Evolutionary conservation across 352 stramenopile species (phyloP).

Genomic region (Blastocystis sp.): DNA sequence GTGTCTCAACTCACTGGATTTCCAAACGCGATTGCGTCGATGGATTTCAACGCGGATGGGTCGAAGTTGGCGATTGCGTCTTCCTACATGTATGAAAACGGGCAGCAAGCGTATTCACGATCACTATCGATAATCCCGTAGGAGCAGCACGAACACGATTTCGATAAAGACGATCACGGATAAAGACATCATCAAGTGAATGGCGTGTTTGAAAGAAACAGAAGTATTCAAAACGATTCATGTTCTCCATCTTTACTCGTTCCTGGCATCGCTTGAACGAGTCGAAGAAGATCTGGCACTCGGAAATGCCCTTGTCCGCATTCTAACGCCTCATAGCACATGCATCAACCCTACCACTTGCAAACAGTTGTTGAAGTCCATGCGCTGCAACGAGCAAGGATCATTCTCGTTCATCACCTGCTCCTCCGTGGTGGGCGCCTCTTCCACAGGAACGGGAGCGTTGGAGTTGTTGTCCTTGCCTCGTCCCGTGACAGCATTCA

Average conservation of each 20-base stretch:
- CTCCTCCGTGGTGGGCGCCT: not conserved
- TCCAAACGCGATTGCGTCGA: conserved; percentile 78
- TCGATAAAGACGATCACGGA: not conserved
- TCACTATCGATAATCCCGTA: not conserved
- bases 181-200: not conserved
- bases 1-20: conserved; percentile 80
- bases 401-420: conserved; percentile 1
- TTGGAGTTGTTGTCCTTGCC: not conserved
- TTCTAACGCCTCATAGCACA: conserved; percentile 7
- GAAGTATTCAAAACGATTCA: not conserved
- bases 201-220: conserved; percentile 3
- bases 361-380: conserved; percentile 59
- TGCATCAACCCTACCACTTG: not conserved
- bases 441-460: not conserved
- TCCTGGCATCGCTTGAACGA: conserved; percentile 53
- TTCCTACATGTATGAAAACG: conserved; percentile 86
- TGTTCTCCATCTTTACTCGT: conserved; percentile 2
- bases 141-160: not conserved
- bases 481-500: not conserved
- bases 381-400: conserved; percentile 1
- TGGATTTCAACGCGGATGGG: conserved; percentile 85
- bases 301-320: conserved; percentile 8
- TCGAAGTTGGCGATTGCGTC: conserved; percentile 83
- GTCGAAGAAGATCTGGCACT: conserved; percentile 65
- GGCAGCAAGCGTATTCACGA: conserved; percentile 80